phyloP scores from a whole-genome alignment of 2,329 filamentous ascomycete species.

The Immersiporthe knoxdaviesiana region DNA sequence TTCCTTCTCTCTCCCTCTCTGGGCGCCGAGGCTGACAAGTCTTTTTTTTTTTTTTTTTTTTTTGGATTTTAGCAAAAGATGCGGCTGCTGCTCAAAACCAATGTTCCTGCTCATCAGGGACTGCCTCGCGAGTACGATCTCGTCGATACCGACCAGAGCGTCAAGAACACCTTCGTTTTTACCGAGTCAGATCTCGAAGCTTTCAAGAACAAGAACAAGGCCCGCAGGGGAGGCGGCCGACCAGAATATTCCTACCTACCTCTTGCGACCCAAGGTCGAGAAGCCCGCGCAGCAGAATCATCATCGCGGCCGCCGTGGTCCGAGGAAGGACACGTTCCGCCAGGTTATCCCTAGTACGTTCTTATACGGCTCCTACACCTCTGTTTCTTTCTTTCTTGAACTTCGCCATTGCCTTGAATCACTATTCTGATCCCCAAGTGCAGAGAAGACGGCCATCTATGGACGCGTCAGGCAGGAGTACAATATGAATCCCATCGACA shows the following conservation, averaged over 20 bases:
- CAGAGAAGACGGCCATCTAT: slow-evolving; percentile 29
- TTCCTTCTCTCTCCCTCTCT: no score
- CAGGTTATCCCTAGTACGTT: slow-evolving; percentile 75
- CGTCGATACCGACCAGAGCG: slow-evolving; percentile 65
- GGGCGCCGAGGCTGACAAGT: slow-evolving; percentile 34
- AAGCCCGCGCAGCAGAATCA: slow-evolving; percentile 46
- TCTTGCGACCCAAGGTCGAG: slow-evolving; percentile 52
- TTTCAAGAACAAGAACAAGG: slow-evolving; percentile 63
- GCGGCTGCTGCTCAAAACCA: slow-evolving; percentile 69
- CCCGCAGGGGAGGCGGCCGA: slow-evolving; percentile 59
- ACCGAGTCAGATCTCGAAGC: slow-evolving; percentile 90
- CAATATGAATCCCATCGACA: slow-evolving; percentile 39
- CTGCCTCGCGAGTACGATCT: slow-evolving; percentile 91
- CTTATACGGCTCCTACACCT: neutral
- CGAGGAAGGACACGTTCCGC: slow-evolving; percentile 59
- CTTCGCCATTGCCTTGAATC: slow-evolving; percentile 29
- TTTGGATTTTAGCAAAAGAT: slow-evolving; percentile 45
- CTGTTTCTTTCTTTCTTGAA: slow-evolving; percentile 25
- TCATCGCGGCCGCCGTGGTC: slow-evolving; percentile 31
- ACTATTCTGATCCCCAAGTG: slow-evolving; percentile 13
- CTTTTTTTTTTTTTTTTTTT: no score
- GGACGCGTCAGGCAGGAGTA: slow-evolving; percentile 44
- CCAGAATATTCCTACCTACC: slow-evolving; percentile 61
- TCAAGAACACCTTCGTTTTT: slow-evolving; percentile 89
- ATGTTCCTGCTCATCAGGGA: slow-evolving; percentile 67